These are phyloP conservation scores for Globisporangium apiculatum DNA, from an alignment of 352 stramenopile genomes.

Conservation along the genomic window DNA sequence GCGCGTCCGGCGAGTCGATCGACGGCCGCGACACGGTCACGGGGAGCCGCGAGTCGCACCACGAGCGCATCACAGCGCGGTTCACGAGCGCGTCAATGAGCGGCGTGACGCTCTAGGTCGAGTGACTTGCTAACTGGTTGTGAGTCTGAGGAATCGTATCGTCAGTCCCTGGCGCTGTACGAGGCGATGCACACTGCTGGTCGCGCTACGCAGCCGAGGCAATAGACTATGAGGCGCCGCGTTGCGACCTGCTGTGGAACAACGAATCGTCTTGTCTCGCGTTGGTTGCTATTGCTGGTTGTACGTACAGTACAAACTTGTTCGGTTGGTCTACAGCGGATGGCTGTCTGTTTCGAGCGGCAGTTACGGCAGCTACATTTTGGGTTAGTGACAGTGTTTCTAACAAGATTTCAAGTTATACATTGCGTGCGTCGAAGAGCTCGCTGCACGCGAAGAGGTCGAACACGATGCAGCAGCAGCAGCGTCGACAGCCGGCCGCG, in stretches of 20 bases:
- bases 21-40: constrained; percentile 13
- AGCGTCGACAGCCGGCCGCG: not conserved
- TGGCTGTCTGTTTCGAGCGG: no score
- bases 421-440: not conserved
- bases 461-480: not conserved
- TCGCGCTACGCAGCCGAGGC: not conserved
- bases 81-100: constrained; percentile 12
- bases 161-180: not conserved
- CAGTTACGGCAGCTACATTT: no score
- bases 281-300: not conserved
- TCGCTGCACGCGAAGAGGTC: not conserved
- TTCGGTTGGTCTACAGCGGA: no score
- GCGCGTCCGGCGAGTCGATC: constrained; percentile 11
- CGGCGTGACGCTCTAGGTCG: constrained; percentile 12
- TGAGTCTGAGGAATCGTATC: not conserved
- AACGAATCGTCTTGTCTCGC: not conserved
- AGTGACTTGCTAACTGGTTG: not conserved
- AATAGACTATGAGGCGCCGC: constrained; percentile 1
- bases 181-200: no score
- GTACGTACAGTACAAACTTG: not conserved
- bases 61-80: constrained; percentile 11
- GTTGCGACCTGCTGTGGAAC: not conserved
- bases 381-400: no score
- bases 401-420: no score
- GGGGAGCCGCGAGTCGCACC: constrained; percentile 7